phyloP scores from a whole-genome alignment of 2,329 filamentous ascomycete species.

The Aspergillus felis region DNA sequence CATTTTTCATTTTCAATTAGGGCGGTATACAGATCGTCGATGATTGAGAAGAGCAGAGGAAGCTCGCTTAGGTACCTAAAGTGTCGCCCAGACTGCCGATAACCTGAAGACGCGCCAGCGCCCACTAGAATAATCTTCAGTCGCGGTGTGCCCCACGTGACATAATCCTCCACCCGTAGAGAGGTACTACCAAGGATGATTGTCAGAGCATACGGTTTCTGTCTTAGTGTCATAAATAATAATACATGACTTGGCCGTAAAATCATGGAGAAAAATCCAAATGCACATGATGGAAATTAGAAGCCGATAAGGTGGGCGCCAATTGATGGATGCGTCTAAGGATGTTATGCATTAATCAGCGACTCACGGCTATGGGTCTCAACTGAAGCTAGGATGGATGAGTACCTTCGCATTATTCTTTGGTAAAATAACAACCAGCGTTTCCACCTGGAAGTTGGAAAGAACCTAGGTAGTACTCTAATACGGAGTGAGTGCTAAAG shows the following conservation, averaged over 20 bases:
- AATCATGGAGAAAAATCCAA: not conserved
- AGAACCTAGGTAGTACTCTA: too few relatives aligned
- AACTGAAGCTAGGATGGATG: not conserved
- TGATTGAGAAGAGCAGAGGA: too few relatives aligned
- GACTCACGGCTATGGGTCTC: not conserved
- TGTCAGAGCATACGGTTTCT: constrained; percentile 8
- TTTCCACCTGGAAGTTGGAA: not conserved
- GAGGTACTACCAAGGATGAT: constrained; percentile 1
- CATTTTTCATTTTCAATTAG: not conserved
- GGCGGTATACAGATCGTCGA: not conserved
- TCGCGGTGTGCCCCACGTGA: constrained; percentile 17
- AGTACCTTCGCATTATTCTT: not conserved
- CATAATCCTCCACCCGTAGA: constrained; percentile 12
- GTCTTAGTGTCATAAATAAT: not conserved
- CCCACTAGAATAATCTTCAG: not conserved
- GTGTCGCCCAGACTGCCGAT: not conserved
- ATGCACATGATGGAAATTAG: not conserved
- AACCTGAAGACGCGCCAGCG: too few relatives aligned
- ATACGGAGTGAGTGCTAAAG: too few relatives aligned
- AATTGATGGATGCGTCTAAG: not conserved
- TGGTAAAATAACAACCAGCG: not conserved
- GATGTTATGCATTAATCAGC: not conserved
- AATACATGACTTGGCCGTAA: not conserved
- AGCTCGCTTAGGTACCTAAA: not conserved
- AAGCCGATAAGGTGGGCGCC: not conserved